These are phyloP conservation scores for Oryza nivara DNA, from an alignment of 176 grass and related monocot genomes.

Conservation along the genomic window DNA sequence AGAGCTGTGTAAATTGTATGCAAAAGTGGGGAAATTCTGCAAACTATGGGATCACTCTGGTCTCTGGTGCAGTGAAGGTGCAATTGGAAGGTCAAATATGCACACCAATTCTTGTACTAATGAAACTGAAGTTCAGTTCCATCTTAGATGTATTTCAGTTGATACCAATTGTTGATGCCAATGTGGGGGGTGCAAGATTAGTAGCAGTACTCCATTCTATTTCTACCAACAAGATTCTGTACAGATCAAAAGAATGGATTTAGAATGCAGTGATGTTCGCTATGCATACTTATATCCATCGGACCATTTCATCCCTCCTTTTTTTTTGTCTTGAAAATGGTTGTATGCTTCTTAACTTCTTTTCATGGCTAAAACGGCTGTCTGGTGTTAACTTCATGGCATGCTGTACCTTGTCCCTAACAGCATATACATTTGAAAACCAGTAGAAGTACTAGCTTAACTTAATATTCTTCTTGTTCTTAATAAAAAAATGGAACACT, in stretches of 20 bases:
- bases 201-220: too few relatives aligned
- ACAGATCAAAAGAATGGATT: constrained; percentile 15
- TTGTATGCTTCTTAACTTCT: not conserved
- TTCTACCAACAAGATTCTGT: constrained; percentile 20
- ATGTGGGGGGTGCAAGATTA: not conserved
- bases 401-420: not conserved
- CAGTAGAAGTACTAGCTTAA: not conserved
- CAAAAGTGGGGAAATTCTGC: too few relatives aligned
- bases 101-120: too few relatives aligned
- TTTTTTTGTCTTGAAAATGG: not conserved
- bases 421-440: not conserved
- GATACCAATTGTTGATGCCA: constrained; percentile 29
- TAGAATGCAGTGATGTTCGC: not conserved
- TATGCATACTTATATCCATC: not conserved
- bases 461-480: not conserved
- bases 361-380: constrained; percentile 13
- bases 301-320: not conserved
- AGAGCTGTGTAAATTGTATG: too few relatives aligned
- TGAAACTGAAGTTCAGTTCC: too few relatives aligned
- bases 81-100: too few relatives aligned
- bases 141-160: too few relatives aligned
- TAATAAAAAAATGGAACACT: constrained; percentile 5
- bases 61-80: too few relatives aligned
- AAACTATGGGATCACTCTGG: too few relatives aligned
- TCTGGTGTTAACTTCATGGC: constrained; percentile 12